Base-by-base conservation (phyloP, 805 yeast species). In the Myxozyma geophila region DNA sequence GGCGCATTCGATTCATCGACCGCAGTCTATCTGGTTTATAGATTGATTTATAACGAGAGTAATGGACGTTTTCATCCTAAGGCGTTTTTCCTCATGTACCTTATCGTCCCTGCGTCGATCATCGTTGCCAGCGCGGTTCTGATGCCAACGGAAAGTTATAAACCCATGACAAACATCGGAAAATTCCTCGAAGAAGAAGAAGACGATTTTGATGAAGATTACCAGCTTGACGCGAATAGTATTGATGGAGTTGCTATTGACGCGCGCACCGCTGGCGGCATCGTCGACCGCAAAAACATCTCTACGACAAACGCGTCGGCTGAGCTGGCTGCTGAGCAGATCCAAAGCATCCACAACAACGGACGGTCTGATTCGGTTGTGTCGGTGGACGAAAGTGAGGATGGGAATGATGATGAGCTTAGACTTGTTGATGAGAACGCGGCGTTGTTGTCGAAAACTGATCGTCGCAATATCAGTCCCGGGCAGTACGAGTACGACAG, bases 1-100 rank as follows among this genome's bases (percentile, higher is more conserved):
- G 98, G 98, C n/a, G 92, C 97, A 0, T 92, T 92, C 73, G 98
- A 93, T 75, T 82, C 96, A 0, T 89, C 96, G 1, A 86, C 96
- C n/a, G 97, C 96, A 0, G 81, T 92, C 53, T 92, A 92, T 73
- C 79, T 91, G 70, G 70, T 83, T 10, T 93, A 92, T 78, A 79
- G 96, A 70, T 64, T 91, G 17, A 71, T 83, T 12, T 92, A 89
- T 75, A 85, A 84, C 67, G 73, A 72, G 28, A 60, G 70, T 17
- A 66, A 70, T 19, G 65, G 68, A 17, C 54, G 75, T 40, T 70
- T 88, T 28, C 71, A 85, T 0, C 72, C 91, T 10, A 73, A 79
- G 21, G 78, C 74, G 46, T 92, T 92, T 75, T 93, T 93, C 79
- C 75, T 81, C 13, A 71, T 74, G 64, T 92, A 89, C 75, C 74